Percentiles rank a stretch among this genome's conserved stretches.
Conservation (phyloP, 2,329 filamentous ascomycete genomes). For the Sporothrix phasma region DNA sequence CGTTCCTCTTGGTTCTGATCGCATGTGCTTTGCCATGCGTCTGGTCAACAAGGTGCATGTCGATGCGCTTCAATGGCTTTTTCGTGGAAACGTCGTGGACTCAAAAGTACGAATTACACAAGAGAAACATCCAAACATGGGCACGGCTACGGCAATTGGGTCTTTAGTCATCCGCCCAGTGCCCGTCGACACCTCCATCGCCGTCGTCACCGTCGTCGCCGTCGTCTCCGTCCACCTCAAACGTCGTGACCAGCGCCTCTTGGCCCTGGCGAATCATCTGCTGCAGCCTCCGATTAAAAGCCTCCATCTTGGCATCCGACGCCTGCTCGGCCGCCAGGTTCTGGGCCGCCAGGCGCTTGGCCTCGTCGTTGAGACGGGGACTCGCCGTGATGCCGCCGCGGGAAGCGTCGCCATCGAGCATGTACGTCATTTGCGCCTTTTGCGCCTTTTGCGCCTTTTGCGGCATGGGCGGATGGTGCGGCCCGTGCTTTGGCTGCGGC, state of each 20-base stretch:
- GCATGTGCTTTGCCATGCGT: no score
- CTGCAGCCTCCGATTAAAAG: conserved; percentile 68
- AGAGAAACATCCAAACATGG: neutral
- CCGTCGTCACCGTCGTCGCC: conserved; percentile 24
- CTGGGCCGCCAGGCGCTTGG: conserved; percentile 62
- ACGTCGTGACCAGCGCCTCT: conserved; percentile 68
- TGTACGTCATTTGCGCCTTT: no score
- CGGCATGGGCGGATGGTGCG: no score
- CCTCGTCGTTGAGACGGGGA: conserved; percentile 52
- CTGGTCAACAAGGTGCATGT: no score
- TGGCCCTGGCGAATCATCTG: conserved; percentile 85
- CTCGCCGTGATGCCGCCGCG: conserved; percentile 28
- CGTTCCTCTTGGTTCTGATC: no score
- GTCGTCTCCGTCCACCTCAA: conserved; percentile 47
- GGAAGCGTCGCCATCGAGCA: neutral
- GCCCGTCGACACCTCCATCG: conserved; percentile 22
- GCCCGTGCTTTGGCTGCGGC: conserved; percentile 21
- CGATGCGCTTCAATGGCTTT: no score
- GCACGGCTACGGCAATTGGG: neutral
- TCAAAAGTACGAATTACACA: no score
- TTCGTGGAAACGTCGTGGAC: no score
- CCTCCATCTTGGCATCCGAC: conserved; percentile 66
- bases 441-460: no score
- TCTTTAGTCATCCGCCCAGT: conserved; percentile 18
- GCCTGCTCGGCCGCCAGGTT: conserved; percentile 64